Base-by-base conservation (phyloP, 176 grass and related monocot species). In the Avena eriantha region DNA sequence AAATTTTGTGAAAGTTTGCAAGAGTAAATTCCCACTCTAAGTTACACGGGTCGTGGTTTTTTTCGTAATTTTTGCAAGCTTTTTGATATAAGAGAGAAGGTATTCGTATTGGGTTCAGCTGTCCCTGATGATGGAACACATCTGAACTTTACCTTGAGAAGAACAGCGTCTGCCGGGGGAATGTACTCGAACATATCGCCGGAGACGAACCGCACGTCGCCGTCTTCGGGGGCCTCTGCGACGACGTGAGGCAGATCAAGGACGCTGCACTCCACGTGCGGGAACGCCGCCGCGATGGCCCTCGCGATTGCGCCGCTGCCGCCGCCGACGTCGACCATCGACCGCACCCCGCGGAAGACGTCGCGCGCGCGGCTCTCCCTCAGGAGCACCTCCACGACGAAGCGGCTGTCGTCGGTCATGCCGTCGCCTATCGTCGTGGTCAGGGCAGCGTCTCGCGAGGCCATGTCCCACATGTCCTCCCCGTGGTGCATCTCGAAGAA, bases 261-360 rank as follows among this genome's bases (percentile, higher is more conserved):
- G 11, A 85, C 88, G 54, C 51, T 50, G 51, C 82, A 89, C 31
- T 85, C 85, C 7, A 85, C 84, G 4, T 89, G 53, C 54, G 82
- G 82, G 61, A 90, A 83, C 2, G 71, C 88, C 35, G 75, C 57
- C n/a, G 88, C 72, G 69, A 90, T 54, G 72, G 47, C 79, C 80
- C 46, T 61, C 21, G 80, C 43, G 11, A 70, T 36, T n/a, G 33
- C 49, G 33, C 88, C 88, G 3, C 51, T 63, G 69, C 83, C 83
- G 29, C 88, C 88, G 22, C 88, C 88, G 24, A 86, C 88, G 85
- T 90, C 88, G 39, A 88, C 69, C 71, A 88, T 19, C 3, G 87
- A 84, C 21, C 46, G 31, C 36, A 84, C 15, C 11, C 80, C 87
- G 5, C 56, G 7, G 45, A 88, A 88, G 29, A 88, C 64, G 3